phyloP scores from a whole-genome alignment of 1,284 basidiomycete species.

The Coniferiporia weirii region DNA sequence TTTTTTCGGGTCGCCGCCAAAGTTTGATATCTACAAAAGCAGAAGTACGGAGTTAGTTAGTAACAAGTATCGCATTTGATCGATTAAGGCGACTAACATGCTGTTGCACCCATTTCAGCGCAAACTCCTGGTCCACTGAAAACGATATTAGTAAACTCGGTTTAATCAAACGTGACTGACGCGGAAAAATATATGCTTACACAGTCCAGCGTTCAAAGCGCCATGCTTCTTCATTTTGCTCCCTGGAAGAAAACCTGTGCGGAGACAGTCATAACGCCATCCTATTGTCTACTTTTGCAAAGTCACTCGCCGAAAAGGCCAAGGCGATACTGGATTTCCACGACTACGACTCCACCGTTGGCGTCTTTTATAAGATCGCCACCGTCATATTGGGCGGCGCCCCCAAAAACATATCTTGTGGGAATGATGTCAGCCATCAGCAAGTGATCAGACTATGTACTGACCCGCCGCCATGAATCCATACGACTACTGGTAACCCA shows the following conservation, averaged over 20 bases:
- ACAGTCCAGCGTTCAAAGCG: conserved; percentile 26
- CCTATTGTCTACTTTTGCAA: neutral
- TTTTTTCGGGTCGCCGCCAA: conserved; percentile 29
- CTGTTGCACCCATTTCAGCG: conserved; percentile 30
- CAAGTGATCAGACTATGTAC: neutral
- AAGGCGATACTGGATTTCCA: conserved; percentile 19
- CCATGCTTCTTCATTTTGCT: conserved; percentile 26
- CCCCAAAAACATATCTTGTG: neutral
- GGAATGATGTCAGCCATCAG: too few species aligned
- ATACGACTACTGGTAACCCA: conserved; percentile 30
- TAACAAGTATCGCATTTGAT: neutral
- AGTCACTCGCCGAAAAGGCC: conserved; percentile 13
- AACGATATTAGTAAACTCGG: too few species aligned
- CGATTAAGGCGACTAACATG: conserved; percentile 21
- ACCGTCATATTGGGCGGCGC: conserved; percentile 12
- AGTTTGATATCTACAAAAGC: conserved; percentile 23
- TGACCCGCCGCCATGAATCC: conserved; percentile 34
- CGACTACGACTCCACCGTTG: conserved; percentile 16
- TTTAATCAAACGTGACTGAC: neutral
- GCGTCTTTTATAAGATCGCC: conserved; percentile 14
- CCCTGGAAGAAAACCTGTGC: conserved; percentile 27
- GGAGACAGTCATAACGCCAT: neutral
- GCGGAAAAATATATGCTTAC: conserved; percentile 18
- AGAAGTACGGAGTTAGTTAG: neutral
- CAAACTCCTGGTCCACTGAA: conserved; percentile 31